Conservation (phyloP, 805 yeast species). For the Sugiyamaella lignohabitans region DNA sequence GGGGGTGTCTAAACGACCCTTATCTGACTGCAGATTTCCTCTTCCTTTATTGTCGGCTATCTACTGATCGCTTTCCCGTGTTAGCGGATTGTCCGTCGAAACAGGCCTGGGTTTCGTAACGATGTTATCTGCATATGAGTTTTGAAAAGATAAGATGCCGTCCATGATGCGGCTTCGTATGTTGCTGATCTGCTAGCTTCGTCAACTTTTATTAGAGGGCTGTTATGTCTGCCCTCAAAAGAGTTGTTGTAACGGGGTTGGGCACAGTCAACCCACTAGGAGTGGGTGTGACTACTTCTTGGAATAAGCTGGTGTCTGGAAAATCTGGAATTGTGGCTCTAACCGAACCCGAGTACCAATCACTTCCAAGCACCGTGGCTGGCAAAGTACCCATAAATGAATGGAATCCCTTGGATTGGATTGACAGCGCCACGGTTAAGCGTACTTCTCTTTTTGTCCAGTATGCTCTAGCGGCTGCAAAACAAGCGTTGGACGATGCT, state of each 20-base stretch:
- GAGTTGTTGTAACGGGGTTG: conserved; percentile 90
- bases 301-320: conserved; percentile 31
- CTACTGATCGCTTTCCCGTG: no score
- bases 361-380: conserved; percentile 65
- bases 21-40: no score
- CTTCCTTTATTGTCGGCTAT: no score
- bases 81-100: no score
- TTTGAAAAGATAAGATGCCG: no score
- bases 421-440: conserved; percentile 46
- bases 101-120: no score
- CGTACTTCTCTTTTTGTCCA: conserved; percentile 69
- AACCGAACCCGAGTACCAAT: conserved; percentile 41
- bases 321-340: conserved; percentile 36
- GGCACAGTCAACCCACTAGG: conserved; percentile 88
- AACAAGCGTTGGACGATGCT: conserved; percentile 72
- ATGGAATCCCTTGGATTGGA: conserved; percentile 49
- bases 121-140: no score
- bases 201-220: not conserved
- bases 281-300: conserved; percentile 34
- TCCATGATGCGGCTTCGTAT: no score
- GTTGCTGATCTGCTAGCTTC: no score
- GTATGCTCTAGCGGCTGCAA: conserved; percentile 68
- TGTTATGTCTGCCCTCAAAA: conserved; percentile 21
- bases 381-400: conserved; percentile 54
- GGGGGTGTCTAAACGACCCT: no score